Evolutionary conservation across 2,329 filamentous ascomycete genomes (phyloP).

Genomic region (Emericellopsis atlantica): DNA sequence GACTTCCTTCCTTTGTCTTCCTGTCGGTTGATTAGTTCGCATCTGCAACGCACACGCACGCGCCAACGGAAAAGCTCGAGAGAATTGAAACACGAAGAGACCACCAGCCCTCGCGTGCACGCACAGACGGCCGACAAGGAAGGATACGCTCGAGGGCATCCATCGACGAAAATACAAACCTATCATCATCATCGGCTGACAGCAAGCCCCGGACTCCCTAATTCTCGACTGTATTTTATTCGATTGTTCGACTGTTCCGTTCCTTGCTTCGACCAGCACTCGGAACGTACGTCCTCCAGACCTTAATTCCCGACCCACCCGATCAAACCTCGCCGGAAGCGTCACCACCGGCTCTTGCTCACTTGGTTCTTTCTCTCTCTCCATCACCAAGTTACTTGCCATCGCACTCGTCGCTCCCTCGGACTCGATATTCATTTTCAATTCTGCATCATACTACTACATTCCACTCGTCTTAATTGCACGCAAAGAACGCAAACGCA

Average conservation of each 20-base stretch:
- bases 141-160: neutral
- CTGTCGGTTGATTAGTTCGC: slow-evolving; percentile 1
- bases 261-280: slow-evolving; percentile 3
- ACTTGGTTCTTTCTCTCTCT: neutral
- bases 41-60: neutral
- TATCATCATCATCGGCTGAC: neutral
- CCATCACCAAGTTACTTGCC: neutral
- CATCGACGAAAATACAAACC: neutral
- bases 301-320: neutral
- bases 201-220: neutral
- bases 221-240: slow-evolving; percentile 4
- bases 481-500: neutral
- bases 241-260: neutral
- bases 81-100: too few species aligned
- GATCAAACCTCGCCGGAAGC: neutral
- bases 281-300: neutral
- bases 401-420: neutral
- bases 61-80: neutral
- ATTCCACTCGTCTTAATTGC: neutral
- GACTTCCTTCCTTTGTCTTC: slow-evolving; percentile 5
- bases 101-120: neutral
- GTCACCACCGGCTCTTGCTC: neutral
- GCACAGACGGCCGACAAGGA: neutral
- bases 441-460: too few species aligned
- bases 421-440: neutral